phyloP scores from a whole-genome alignment of 805 yeast species.

The Yarrowia deformans region DNA sequence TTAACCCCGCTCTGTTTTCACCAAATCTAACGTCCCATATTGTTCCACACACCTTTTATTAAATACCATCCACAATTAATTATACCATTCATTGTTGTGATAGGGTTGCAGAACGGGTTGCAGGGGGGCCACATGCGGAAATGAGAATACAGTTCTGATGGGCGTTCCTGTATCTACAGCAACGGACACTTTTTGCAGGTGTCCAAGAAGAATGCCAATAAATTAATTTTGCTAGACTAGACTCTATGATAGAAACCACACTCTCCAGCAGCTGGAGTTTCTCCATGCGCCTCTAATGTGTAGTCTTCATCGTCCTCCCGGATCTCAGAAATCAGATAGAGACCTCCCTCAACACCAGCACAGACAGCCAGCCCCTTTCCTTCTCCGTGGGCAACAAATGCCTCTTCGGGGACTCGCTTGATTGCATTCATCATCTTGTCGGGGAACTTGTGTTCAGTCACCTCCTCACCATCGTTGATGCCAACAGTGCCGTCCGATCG shows the following conservation, averaged over 20 bases:
- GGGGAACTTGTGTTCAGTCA: constrained; percentile 16
- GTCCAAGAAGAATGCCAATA: neutral
- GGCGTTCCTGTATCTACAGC: neutral
- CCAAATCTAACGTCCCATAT: neutral
- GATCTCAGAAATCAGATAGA: constrained; percentile 31
- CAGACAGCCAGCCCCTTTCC: constrained; percentile 14
- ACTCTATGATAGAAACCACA: constrained; percentile 1
- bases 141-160: neutral
- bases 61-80: neutral
- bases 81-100: neutral
- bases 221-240: neutral
- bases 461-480: constrained; percentile 18
- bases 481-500: constrained; percentile 30
- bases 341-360: constrained; percentile 34
- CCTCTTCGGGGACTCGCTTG: neutral
- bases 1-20: neutral
- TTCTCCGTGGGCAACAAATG: neutral
- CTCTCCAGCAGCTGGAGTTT: constrained; percentile 10
- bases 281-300: constrained; percentile 4
- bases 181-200: neutral
- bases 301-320: neutral
- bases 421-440: constrained; percentile 33
- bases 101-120: neutral
- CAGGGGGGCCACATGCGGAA: constrained; percentile 9
- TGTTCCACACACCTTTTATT: neutral